These are phyloP conservation scores for Suillus paluster DNA, from an alignment of 768 basidiomycete genomes.

Conservation along the genomic window DNA sequence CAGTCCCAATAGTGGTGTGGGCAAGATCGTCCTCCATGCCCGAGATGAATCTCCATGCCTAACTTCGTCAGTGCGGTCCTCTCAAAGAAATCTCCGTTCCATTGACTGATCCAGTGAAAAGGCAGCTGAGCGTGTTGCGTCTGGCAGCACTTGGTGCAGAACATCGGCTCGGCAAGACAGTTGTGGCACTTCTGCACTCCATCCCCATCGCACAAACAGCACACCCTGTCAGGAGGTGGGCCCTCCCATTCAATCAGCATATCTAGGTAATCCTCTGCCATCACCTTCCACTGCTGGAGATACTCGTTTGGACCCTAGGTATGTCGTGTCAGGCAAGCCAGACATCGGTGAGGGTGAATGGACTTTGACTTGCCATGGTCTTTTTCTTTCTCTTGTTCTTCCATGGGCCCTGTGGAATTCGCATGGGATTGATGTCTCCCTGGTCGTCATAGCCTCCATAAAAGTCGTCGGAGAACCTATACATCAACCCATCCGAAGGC, in stretches of 20 bases:
- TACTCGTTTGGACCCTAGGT: not conserved
- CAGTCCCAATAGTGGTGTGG: not conserved
- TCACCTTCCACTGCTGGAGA: not conserved
- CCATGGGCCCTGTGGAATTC: not conserved
- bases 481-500: not conserved
- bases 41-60: not conserved
- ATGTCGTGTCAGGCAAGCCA: too few species aligned
- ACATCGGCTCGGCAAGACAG: not conserved
- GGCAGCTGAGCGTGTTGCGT: not conserved
- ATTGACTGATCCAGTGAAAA: not conserved
- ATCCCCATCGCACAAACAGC: not conserved
- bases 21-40: not conserved
- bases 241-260: not conserved
- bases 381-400: not conserved
- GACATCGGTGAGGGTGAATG: too few species aligned
- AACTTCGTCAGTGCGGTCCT: not conserved
- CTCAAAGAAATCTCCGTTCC: not conserved
- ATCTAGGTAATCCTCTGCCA: too few species aligned
- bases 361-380: too few species aligned
- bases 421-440: not conserved
- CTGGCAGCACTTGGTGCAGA: not conserved
- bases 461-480: not conserved
- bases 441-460: not conserved
- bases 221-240: not conserved
- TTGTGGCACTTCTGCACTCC: not conserved